These are phyloP conservation scores for Trichoderma oligosporum DNA, from an alignment of 2,329 filamentous ascomycete species.

Conservation along the genomic window DNA sequence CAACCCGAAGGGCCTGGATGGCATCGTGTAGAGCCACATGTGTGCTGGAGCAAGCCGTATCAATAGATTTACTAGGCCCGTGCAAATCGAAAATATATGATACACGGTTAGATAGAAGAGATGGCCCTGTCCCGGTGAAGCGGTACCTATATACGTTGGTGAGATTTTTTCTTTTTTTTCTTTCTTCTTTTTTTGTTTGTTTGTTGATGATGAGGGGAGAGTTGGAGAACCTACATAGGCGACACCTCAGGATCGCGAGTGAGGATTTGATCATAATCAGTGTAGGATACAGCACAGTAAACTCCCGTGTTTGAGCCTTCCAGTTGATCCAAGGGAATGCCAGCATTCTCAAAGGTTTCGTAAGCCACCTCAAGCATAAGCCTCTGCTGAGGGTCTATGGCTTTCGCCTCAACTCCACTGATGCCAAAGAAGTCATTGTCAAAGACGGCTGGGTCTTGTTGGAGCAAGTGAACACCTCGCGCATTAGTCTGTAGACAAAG, in stretches of 20 bases:
- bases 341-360: conserved; percentile 20
- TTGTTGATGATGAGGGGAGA: neutral
- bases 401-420: conserved; percentile 19
- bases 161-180: neutral
- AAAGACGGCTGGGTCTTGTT: conserved; percentile 18
- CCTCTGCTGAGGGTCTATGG: conserved; percentile 19
- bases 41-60: conserved; percentile 36
- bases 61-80: conserved; percentile 28
- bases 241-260: conserved; percentile 16
- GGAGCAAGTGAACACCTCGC: conserved; percentile 13
- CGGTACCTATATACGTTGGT: conserved; percentile 9
- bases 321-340: conserved; percentile 5
- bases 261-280: conserved; percentile 14
- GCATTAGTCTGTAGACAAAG: conserved; percentile 4
- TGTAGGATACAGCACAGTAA: conserved; percentile 16
- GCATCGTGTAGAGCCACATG: conserved; percentile 32
- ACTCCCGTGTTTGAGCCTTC: conserved; percentile 18
- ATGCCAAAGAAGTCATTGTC: conserved; percentile 20
- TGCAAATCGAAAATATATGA: conserved; percentile 19
- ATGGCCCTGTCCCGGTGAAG: conserved; percentile 17
- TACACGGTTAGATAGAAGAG: conserved; percentile 14
- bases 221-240: conserved; percentile 3
- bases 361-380: conserved; percentile 19
- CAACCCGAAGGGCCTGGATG: conserved; percentile 19
- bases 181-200: neutral